Evolutionary conservation across 257 asterid species (phyloP).

Genomic region (Cordia subcordata): DNA sequence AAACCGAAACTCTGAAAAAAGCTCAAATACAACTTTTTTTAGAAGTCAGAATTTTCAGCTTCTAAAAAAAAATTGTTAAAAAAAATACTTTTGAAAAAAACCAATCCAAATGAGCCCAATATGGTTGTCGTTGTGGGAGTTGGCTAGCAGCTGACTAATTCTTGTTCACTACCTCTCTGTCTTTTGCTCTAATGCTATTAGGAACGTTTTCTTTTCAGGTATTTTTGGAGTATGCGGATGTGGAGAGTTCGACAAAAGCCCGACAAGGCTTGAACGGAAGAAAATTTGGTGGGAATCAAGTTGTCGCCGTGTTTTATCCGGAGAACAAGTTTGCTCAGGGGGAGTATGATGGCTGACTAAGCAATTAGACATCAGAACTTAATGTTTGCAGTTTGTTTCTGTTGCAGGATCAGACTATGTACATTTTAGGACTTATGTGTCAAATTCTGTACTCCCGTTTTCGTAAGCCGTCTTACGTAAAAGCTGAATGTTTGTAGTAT

Average conservation of each 20-base stretch:
- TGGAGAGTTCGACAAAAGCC: conserved; percentile 75
- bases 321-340: conserved; percentile 75
- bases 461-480: too few relatives aligned
- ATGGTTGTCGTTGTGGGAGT: background rate
- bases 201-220: background rate
- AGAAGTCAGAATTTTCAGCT: too few relatives aligned
- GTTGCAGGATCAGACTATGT: background rate
- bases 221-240: conserved; percentile 62
- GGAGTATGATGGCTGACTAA: conserved; percentile 57
- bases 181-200: background rate
- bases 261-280: conserved; percentile 77
- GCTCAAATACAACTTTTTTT: too few relatives aligned
- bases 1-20: too few relatives aligned
- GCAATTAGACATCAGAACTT: background rate
- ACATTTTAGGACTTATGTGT: background rate
- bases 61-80: too few relatives aligned
- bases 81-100: too few relatives aligned
- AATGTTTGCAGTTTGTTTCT: background rate
- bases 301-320: conserved; percentile 73
- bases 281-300: conserved; percentile 83
- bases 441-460: too few relatives aligned
- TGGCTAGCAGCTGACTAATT: too few relatives aligned
- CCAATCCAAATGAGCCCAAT: too few relatives aligned
- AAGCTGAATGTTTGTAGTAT: too few relatives aligned
- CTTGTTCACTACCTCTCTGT: background rate